Percentiles rank a stretch among this genome's conserved stretches.
Evolutionary conservation across 163 green algal genomes (phyloP).

Genomic region (Chlorella variabilis): DNA sequence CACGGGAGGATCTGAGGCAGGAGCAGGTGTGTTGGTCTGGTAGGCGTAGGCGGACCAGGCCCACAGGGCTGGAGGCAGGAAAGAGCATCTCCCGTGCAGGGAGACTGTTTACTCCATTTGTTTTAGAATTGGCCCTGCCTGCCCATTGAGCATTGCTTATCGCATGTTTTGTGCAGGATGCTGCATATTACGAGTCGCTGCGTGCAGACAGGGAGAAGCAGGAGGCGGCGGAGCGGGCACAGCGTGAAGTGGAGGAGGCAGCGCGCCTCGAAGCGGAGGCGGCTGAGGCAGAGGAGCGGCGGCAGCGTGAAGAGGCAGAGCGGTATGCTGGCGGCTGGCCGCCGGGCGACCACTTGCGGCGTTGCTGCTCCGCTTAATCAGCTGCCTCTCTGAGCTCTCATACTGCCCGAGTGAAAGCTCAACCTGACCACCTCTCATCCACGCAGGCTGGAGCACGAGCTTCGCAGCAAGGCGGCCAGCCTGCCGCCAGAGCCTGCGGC

Average conservation of each 20-base stretch:
- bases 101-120: too few relatives aligned
- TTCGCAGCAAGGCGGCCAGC: slow-evolving; percentile 45
- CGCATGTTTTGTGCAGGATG: slow-evolving; percentile 62
- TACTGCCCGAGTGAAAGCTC: too few relatives aligned
- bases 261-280: slow-evolving; percentile 33
- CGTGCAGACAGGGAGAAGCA: slow-evolving; percentile 57
- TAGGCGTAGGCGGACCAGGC: too few relatives aligned
- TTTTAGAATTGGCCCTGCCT: too few relatives aligned
- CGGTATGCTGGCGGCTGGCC: not conserved
- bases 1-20: slow-evolving; percentile 53
- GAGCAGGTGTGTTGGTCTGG: slow-evolving; percentile 52
- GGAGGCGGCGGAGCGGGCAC: slow-evolving; percentile 36
- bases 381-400: too few relatives aligned
- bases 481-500: slow-evolving; percentile 62
- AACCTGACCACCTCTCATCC: too few relatives aligned
- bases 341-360: not conserved
- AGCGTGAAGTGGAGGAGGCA: slow-evolving; percentile 35
- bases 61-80: too few relatives aligned
- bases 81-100: too few relatives aligned
- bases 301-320: slow-evolving; percentile 6
- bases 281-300: slow-evolving; percentile 39
- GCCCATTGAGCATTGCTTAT: too few relatives aligned
- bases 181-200: slow-evolving; percentile 76
- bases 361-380: too few relatives aligned
- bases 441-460: slow-evolving; percentile 15